Conservation (phyloP, 2,329 filamentous ascomycete species). For the Aureobasidium pullulans region DNA sequence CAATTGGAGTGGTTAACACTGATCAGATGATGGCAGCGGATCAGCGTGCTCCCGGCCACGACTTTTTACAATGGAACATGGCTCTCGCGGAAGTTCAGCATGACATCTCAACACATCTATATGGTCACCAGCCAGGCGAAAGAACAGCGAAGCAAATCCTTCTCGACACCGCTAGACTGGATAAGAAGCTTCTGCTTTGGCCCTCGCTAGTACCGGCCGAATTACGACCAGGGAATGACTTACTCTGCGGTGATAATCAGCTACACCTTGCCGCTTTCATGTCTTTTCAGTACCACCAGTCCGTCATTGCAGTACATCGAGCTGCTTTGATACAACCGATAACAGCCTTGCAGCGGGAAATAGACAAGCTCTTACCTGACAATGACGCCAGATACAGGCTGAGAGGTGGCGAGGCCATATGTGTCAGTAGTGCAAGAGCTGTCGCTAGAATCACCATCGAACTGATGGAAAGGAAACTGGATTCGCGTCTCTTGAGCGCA, state of each 20-base stretch:
- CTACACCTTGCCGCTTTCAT: background rate
- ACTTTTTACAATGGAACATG: conserved; percentile 6
- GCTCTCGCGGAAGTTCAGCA: conserved; percentile 9
- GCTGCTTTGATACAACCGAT: conserved; percentile 2
- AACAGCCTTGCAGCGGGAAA: conserved; percentile 3
- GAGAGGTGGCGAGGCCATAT: conserved; percentile 4
- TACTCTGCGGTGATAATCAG: conserved; percentile 1
- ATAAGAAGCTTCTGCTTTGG: conserved; percentile 5
- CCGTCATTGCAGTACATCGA: conserved; percentile 7
- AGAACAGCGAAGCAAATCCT: conserved; percentile 4
- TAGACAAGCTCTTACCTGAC: background rate
- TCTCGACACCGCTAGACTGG: conserved; percentile 4
- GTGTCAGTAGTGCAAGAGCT: conserved; percentile 6
- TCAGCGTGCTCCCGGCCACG: conserved; percentile 2
- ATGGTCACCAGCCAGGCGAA: conserved; percentile 10
- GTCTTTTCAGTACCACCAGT: conserved; percentile 12
- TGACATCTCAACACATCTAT: conserved; percentile 9
- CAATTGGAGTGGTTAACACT: conserved; percentile 1
- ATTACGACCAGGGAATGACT: conserved; percentile 2
- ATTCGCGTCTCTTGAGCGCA: background rate
- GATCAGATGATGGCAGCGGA: conserved; percentile 6
- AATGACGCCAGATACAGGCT: conserved; percentile 5
- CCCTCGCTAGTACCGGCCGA: conserved; percentile 5
- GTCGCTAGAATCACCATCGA: conserved; percentile 4
- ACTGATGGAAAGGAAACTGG: background rate